Base-by-base conservation (phyloP, 768 basidiomycete genomes). In the Suillus fuscotomentosus region DNA sequence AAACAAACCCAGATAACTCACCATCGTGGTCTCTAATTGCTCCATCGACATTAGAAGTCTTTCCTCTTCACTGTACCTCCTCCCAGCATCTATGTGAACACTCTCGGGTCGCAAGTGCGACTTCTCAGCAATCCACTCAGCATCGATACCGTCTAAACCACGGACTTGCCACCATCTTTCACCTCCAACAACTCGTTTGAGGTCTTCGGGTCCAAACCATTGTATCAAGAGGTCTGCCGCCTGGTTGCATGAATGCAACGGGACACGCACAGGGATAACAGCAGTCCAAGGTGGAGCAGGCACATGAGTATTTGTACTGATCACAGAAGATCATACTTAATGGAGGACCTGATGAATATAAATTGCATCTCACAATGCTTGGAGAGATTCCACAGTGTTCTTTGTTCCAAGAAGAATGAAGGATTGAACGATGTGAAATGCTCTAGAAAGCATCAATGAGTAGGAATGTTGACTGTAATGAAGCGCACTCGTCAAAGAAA, bases 121-220 rank as follows among this genome's bases (percentile, higher is more conserved):
- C 66, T 81, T 81, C 68, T 86, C 81, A 1, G 85, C 82, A 36
- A 87, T 79, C 86, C 86, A 87, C 71, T 87, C 86, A 3, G 78
- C 85, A 65, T 91, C 89, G 1, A 91, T 77, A 2, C 90, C 90
- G 62, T 85, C 82, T 38, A 90, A 76, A 8, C 88, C 88, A 47
- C 90, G 82, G 39, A 92, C 86, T 75, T 92, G 91, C 92, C 91
- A 93, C 92, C 91, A 94, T 63, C 87, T 81, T 63, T 86, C 85
- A 3, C 91, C 92, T 34, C 92, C 92, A 11, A 90, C 88, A 15
- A 91, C 84, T 36, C 80, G 74, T 70, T 84, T 83, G 36, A 92
- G 82, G 66, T 88, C 85, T 39, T 90, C 86, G 0, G 89, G 87
- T 2, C 90, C 89, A 61, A 92, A 87, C 79, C 87, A 90, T 60